These are phyloP conservation scores for Ophiocordyceps camponoti-saundersi DNA, from an alignment of 2,329 filamentous ascomycete genomes.

Conservation along the genomic window DNA sequence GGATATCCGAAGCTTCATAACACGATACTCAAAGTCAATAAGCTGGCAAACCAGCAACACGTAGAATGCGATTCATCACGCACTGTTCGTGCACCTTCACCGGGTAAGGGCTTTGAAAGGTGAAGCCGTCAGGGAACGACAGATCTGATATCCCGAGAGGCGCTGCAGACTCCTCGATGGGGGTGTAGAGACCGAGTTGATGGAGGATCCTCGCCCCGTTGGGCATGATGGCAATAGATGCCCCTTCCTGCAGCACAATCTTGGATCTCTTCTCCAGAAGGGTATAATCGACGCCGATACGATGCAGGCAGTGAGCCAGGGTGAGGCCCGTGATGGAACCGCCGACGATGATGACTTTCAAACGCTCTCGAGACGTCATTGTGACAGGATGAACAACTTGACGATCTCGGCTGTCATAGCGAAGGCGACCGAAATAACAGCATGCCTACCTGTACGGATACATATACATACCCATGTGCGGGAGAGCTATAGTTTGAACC, in stretches of 20 bases:
- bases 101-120: neutral
- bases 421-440: too few relatives aligned
- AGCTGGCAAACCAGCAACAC: too few relatives aligned
- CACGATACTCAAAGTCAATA: neutral
- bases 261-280: conserved; percentile 25
- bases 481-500: too few relatives aligned
- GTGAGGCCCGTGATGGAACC: conserved; percentile 26
- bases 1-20: conserved; percentile 4
- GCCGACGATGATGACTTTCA: conserved; percentile 21
- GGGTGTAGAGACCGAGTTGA: conserved; percentile 21
- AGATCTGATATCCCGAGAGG: neutral
- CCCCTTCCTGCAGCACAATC: conserved; percentile 27
- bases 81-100: neutral
- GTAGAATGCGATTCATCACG: neutral
- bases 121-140: neutral
- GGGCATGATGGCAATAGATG: conserved; percentile 26
- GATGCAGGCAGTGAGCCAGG: conserved; percentile 21
- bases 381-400: conserved; percentile 40
- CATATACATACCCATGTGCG: too few relatives aligned
- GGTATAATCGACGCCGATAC: conserved; percentile 26
- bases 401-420: conserved; percentile 18
- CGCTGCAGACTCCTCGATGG: conserved; percentile 4
- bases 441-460: too few relatives aligned
- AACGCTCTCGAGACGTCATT: neutral
- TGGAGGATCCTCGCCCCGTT: conserved; percentile 28